Conservation (phyloP, 129 eudicot genomes). For the Chrysanthemum lavandulifolium region DNA sequence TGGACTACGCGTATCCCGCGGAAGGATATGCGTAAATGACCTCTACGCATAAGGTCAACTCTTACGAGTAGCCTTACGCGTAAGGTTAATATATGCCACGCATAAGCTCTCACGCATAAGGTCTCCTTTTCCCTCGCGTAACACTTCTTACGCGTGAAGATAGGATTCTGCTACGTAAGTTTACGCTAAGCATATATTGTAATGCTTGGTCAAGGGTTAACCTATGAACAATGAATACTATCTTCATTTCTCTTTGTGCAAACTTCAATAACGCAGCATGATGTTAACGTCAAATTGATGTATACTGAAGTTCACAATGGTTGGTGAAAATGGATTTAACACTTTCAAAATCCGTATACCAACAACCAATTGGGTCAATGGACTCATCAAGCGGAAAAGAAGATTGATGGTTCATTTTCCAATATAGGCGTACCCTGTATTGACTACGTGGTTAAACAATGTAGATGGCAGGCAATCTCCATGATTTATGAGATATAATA, state of each 20-base stretch:
- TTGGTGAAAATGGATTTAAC: conserved; percentile 1
- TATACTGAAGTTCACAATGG: not conserved
- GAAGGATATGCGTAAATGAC: too few relatives aligned
- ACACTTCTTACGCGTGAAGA: too few relatives aligned
- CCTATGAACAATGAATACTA: conserved; percentile 20
- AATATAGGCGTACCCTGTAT: conserved; percentile 42
- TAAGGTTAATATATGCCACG: too few relatives aligned
- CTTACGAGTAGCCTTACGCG: too few relatives aligned
- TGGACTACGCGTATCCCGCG: too few relatives aligned
- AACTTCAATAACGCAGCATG: conserved; percentile 11
- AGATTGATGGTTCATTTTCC: conserved; percentile 28
- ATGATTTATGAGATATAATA: conserved; percentile 66
- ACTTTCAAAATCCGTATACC: conserved; percentile 16
- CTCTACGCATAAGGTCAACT: too few relatives aligned
- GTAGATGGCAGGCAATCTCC: conserved; percentile 46
- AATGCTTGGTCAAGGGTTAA: conserved; percentile 27
- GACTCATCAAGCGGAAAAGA: not conserved
- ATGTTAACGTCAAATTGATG: conserved; percentile 2
- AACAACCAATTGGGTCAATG: conserved; percentile 18
- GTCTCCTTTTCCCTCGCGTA: too few relatives aligned
- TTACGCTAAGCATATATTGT: too few relatives aligned
- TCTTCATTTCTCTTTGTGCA: conserved; percentile 18
- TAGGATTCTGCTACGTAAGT: too few relatives aligned
- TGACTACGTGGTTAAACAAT: conserved; percentile 45
- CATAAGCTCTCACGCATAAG: too few relatives aligned